phyloP scores from a whole-genome alignment of 805 yeast species.

The Yamadazyma tumulicola region DNA sequence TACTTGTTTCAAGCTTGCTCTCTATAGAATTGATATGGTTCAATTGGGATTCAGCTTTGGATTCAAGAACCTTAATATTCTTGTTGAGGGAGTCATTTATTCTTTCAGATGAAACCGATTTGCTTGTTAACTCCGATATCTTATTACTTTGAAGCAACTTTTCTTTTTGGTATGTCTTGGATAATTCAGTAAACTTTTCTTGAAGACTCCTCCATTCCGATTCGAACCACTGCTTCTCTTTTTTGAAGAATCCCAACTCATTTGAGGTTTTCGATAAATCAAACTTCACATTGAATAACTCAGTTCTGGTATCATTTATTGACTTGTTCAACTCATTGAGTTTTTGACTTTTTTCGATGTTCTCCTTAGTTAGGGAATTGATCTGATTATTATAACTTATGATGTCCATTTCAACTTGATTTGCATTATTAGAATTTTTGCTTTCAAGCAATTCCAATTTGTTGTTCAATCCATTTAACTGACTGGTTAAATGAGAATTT shows the following conservation, averaged over 20 bases:
- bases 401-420: conserved; percentile 21
- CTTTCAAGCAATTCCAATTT: conserved; percentile 12
- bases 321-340: conserved; percentile 33
- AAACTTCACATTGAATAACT: conserved; percentile 33
- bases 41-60: conserved; percentile 29
- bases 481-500: conserved; percentile 13
- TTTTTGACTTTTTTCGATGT: conserved; percentile 34
- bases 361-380: conserved; percentile 27
- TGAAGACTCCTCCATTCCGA: conserved; percentile 34
- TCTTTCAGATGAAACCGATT: conserved; percentile 21
- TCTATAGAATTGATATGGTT: conserved; percentile 18
- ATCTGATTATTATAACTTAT: conserved; percentile 24
- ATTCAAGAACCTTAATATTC: conserved; percentile 46
- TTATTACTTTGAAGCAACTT: conserved; percentile 26
- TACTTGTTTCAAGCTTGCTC: conserved; percentile 42
- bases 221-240: conserved; percentile 41
- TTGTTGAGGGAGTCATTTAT: conserved; percentile 40
- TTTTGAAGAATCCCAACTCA: conserved; percentile 29
- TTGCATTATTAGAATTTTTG: conserved; percentile 6
- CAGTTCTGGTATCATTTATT: conserved; percentile 33
- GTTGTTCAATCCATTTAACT: conserved; percentile 16
- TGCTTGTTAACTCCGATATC: conserved; percentile 23
- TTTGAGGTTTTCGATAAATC: conserved; percentile 32
- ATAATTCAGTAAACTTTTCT: conserved; percentile 32
- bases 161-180: conserved; percentile 38